Conservation (phyloP, 495 filamentous ascomycete genomes). For the Penicillium coprophilum region DNA sequence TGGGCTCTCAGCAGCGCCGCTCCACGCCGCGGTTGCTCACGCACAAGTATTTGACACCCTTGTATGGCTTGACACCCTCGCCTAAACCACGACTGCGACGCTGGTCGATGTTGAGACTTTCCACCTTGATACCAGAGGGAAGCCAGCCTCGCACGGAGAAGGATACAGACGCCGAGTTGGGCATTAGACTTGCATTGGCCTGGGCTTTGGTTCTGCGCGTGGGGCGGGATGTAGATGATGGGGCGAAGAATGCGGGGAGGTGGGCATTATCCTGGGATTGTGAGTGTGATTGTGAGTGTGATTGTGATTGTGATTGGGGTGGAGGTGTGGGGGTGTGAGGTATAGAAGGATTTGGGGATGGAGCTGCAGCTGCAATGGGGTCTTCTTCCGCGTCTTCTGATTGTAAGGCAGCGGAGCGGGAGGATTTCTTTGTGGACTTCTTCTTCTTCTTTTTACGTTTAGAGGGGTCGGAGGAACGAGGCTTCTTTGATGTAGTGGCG, state of each 20-base stretch:
- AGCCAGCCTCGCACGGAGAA: conserved; percentile 95
- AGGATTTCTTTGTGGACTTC: conserved; percentile 43
- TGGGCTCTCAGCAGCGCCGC: conserved; percentile 37
- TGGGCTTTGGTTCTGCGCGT: conserved; percentile 52
- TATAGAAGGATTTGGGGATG: conserved; percentile 30
- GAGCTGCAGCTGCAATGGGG: conserved; percentile 17
- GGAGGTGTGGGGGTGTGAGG: conserved; percentile 28
- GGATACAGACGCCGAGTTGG: conserved; percentile 77
- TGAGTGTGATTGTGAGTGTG: too few relatives aligned
- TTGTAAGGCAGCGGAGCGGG: conserved; percentile 22
- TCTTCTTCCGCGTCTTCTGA: conserved; percentile 33
- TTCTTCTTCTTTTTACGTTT: conserved; percentile 45
- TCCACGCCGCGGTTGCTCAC: conserved; percentile 86
- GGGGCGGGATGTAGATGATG: conserved; percentile 34
- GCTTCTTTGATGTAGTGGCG: conserved; percentile 22
- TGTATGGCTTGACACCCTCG: conserved; percentile 89
- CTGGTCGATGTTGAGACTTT: conserved; percentile 81
- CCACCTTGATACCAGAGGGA: conserved; percentile 89
- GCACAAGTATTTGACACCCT: conserved; percentile 96
- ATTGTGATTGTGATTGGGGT: conserved; percentile 15
- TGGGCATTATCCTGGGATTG: conserved; percentile 14
- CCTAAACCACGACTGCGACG: conserved; percentile 83
- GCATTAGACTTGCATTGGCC: conserved; percentile 84
- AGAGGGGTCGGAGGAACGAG: conserved; percentile 25
- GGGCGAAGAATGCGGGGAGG: conserved; percentile 28